These are phyloP conservation scores for Cyclaneusma minus DNA, from an alignment of 2,329 filamentous ascomycete genomes.

Conservation along the genomic window DNA sequence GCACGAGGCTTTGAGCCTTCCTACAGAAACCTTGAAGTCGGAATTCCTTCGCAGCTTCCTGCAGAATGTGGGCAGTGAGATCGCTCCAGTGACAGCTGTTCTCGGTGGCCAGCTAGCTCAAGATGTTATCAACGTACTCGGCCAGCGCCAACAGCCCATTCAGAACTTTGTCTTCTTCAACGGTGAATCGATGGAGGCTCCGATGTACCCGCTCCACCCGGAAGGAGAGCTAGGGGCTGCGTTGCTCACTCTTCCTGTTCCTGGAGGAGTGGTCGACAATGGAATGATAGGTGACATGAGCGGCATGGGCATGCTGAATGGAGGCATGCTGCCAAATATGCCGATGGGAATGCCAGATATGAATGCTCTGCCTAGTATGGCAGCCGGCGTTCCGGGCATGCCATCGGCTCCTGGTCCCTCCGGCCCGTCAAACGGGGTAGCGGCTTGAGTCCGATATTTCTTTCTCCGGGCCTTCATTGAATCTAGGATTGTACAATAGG, in stretches of 20 bases:
- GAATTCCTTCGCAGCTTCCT: conserved; percentile 73
- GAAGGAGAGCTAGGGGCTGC: conserved; percentile 36
- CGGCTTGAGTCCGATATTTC: no score
- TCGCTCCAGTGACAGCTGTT: conserved; percentile 77
- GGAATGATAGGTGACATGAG: conserved; percentile 5
- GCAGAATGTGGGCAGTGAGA: conserved; percentile 70
- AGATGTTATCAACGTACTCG: conserved; percentile 93
- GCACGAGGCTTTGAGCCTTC: conserved; percentile 59
- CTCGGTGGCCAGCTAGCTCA: conserved; percentile 84
- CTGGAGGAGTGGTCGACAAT: conserved; percentile 10
- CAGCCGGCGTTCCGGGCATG: no score
- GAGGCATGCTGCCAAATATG: no score
- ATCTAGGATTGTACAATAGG: no score
- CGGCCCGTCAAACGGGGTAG: no score
- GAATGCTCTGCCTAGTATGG: no score
- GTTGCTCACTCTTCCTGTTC: conserved; percentile 22
- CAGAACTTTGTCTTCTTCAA: conserved; percentile 93
- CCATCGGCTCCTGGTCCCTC: no score
- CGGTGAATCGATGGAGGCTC: conserved; percentile 62
- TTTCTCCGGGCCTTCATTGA: no score
- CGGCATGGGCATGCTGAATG: conserved; percentile 4
- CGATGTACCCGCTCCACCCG: conserved; percentile 71
- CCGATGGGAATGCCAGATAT: neutral
- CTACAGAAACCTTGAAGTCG: conserved; percentile 48
- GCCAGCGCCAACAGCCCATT: conserved; percentile 80